These are phyloP conservation scores for Hsuehochloa calcarea DNA, from an alignment of 176 grass and related monocot genomes.

Conservation along the genomic window DNA sequence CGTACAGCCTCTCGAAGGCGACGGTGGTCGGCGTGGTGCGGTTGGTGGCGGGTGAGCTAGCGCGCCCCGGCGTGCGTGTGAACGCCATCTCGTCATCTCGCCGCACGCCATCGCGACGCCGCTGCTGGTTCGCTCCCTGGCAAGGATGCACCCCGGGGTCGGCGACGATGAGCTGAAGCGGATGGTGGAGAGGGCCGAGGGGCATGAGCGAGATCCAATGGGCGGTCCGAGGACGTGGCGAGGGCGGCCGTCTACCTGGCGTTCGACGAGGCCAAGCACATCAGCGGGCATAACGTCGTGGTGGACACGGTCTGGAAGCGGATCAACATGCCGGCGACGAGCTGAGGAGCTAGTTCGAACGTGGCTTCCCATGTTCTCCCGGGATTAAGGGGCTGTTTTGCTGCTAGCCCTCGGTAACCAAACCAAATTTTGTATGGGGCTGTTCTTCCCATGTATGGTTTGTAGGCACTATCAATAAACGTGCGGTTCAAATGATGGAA, in stretches of 20 bases:
- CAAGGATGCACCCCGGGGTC: constrained; percentile 18
- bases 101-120: constrained; percentile 52
- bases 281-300: constrained; percentile 43
- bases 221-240: constrained; percentile 44
- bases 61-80: constrained; percentile 37
- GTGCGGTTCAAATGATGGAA: not conserved
- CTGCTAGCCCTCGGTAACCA: too few species aligned
- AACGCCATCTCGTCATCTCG: constrained; percentile 50
- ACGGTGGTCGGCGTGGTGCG: constrained; percentile 18
- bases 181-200: constrained; percentile 23
- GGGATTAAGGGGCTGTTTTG: too few species aligned
- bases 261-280: constrained; percentile 48
- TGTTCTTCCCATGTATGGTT: too few species aligned
- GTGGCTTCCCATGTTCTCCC: not conserved
- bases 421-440: too few species aligned
- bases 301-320: constrained; percentile 50
- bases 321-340: not conserved
- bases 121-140: constrained; percentile 19
- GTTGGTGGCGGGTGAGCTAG: constrained; percentile 33
- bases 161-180: constrained; percentile 34
- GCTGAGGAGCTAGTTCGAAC: not conserved
- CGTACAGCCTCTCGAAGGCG: constrained; percentile 47
- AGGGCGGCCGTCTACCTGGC: constrained; percentile 54
- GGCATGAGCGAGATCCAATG: constrained; percentile 30
- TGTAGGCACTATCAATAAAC: not conserved